These are phyloP conservation scores for Ogataea henricii DNA, from an alignment of 805 yeast species.

Conservation along the genomic window DNA sequence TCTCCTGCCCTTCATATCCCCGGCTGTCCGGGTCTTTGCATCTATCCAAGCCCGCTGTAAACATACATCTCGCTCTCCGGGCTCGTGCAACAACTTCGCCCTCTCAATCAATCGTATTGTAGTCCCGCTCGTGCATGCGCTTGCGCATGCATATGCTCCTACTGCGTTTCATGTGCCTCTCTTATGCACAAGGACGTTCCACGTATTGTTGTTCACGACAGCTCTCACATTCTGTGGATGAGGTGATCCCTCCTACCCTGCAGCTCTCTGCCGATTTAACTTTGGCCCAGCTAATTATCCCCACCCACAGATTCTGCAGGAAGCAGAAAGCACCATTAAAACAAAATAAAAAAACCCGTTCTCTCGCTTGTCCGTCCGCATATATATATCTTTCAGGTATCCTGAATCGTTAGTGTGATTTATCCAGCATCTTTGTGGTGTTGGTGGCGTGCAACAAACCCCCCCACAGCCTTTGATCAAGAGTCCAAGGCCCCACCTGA, in stretches of 20 bases:
- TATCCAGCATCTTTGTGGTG: not conserved
- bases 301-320: conserved; percentile 10
- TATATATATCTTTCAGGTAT: conserved; percentile 3
- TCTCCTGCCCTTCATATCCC: not conserved
- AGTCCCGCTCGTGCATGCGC: not conserved
- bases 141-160: not conserved
- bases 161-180: no score
- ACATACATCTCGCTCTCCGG: not conserved
- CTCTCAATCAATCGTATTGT: not conserved
- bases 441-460: not conserved
- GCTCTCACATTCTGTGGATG: conserved; percentile 4
- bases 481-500: no score
- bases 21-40: not conserved
- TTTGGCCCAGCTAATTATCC: conserved; percentile 5
- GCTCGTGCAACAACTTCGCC: not conserved
- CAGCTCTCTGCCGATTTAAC: conserved; percentile 8
- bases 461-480: not conserved
- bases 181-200: conserved; percentile 1
- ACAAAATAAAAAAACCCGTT: conserved; percentile 8
- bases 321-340: not conserved
- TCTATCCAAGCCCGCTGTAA: not conserved
- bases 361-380: conserved; percentile 8
- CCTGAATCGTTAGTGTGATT: no score
- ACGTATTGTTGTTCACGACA: not conserved
- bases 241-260: conserved; percentile 8